Evolutionary conservation across 371 early-diverging fungal species (phyloP), one percentile per base, ranked within the genome.

Genomic region (Mucor plumbeus): DNA sequence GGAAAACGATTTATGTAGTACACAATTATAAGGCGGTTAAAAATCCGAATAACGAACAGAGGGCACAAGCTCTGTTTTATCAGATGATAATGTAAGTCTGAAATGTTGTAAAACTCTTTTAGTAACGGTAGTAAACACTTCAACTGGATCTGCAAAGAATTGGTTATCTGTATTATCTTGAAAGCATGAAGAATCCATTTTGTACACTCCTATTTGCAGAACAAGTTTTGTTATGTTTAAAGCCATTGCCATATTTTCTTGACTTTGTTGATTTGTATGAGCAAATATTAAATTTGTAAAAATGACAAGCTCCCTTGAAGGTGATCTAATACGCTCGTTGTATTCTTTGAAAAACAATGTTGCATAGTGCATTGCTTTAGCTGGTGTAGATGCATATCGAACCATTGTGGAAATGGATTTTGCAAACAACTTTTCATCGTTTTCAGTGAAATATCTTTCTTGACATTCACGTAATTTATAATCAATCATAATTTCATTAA

Each of bases 231-330:
- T 39, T 1, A 67, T 4, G 0, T 38, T 36, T 7, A 68, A 57
- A 0, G 64, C 69, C 10, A 19, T 26, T 14, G 53, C 2, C 69
- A 68, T 68, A 5, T 47, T 14, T 14, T 59, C 50, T 13, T 44
- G 34, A 0, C 34, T 35, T 0, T 21, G 19, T 0, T 33, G 13
- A 1, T 11, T 6, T 1, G 21, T 43, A 59, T 57, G 31, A 4
- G 61, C 63, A 17, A 17, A 72, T 1, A 75, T 47, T 13, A 75
- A 17, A 61, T 75, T 75, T 19, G 65, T 75, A 6, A 75, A 40
- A 1, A 61, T 14, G 4, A 55, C 38, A 8, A 63, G 3, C 39
- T 75, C 69, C 7, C 43, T 55, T 1, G 31, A 4, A 21, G 15
- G 34, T 5, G 59, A 61, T 1, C 72, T 63, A 1, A 71, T 55